Conservation (phyloP, 148 eudicot genomes). For the Nepenthes mirabilis region DNA sequence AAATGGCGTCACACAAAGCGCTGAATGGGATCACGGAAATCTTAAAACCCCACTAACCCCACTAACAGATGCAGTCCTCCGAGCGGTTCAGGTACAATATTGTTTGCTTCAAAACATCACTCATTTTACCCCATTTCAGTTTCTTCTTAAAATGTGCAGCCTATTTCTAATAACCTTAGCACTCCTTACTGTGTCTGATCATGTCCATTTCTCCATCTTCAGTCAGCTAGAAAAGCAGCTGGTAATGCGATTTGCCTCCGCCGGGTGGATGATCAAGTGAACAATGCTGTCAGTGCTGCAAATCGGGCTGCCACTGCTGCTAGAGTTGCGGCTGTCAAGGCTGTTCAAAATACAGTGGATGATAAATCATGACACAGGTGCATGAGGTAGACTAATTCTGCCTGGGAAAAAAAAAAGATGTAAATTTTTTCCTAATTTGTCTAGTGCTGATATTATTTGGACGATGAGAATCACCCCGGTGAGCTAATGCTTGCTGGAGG, state of each 20-base stretch:
- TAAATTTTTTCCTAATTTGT: neutral
- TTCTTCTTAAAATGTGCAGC: neutral
- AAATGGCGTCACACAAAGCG: conserved; percentile 56
- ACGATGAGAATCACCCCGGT: conserved; percentile 29
- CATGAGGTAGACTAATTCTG: conserved; percentile 5
- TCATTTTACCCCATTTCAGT: neutral
- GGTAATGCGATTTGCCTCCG: conserved; percentile 54
- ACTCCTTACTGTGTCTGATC: neutral
- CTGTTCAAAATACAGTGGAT: conserved; percentile 69
- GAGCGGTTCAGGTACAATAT: conserved; percentile 64
- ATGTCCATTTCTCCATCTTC: conserved; percentile 4
- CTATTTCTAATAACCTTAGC: neutral
- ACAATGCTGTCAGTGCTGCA: conserved; percentile 69
- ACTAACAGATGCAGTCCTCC: conserved; percentile 48
- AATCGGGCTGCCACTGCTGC: conserved; percentile 95
- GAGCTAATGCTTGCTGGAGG: conserved; percentile 51
- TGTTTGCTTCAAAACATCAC: neutral
- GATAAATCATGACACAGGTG: conserved; percentile 45
- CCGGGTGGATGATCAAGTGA: conserved; percentile 76
- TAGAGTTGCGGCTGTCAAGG: conserved; percentile 88
- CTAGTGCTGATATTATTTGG: neutral
- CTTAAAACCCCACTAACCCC: conserved; percentile 44
- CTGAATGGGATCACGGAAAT: conserved; percentile 75
- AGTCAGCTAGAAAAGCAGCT: conserved; percentile 77
- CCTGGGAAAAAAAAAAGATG: neutral